Conservation (phyloP, 768 basidiomycete species). For the Hortiboletus campestris region DNA sequence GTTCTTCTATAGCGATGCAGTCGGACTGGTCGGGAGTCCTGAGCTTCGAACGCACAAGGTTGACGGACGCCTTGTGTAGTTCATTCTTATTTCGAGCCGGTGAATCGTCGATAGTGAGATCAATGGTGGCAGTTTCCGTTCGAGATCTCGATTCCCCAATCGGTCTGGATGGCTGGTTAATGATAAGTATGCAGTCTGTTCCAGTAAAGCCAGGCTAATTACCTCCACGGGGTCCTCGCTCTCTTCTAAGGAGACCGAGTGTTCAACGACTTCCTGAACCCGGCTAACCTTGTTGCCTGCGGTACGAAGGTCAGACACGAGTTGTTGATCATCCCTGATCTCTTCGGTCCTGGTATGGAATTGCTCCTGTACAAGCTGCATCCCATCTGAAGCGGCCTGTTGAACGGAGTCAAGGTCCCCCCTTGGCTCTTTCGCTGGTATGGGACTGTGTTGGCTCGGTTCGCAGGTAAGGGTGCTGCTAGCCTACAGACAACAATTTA, state of each 20-base stretch:
- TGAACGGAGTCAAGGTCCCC: slow-evolving; percentile 22
- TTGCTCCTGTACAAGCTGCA: not conserved
- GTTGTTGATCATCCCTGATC: not conserved
- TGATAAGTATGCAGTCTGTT: not conserved
- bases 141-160: slow-evolving; percentile 14
- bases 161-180: slow-evolving; percentile 9
- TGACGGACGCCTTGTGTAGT: not conserved
- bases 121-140: slow-evolving; percentile 37
- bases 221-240: slow-evolving; percentile 11
- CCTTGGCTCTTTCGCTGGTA: slow-evolving; percentile 33
- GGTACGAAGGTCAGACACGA: not conserved
- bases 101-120: slow-evolving; percentile 40
- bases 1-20: not conserved
- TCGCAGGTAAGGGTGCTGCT: not conserved
- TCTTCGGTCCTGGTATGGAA: not conserved
- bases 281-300: not conserved
- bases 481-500: slow-evolving; percentile 6
- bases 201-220: not conserved
- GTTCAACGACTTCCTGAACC: not conserved
- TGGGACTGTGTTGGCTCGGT: slow-evolving; percentile 4
- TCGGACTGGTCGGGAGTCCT: not conserved
- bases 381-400: not conserved
- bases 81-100: slow-evolving; percentile 15
- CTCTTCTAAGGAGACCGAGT: slow-evolving; percentile 1
- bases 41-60: not conserved